Evolutionary conservation across 805 yeast species (phyloP).

Genomic region (Starmera pachycereana): DNA sequence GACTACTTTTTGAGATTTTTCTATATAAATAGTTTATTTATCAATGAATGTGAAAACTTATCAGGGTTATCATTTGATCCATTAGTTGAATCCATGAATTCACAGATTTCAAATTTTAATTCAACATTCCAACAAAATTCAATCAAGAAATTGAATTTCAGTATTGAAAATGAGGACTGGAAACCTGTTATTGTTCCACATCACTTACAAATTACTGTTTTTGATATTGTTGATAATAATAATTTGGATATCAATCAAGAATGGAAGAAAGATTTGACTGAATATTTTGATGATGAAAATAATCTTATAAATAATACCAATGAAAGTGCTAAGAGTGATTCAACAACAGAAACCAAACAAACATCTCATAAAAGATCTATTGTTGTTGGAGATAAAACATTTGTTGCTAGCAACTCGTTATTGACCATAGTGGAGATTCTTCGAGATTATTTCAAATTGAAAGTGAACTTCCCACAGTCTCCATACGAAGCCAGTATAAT

Average conservation of each 20-base stretch:
- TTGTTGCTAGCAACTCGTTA: slow-evolving; percentile 46
- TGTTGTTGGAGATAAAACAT: slow-evolving; percentile 44
- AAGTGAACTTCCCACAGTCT: slow-evolving; percentile 43
- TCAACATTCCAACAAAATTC: slow-evolving; percentile 43
- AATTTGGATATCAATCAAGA: slow-evolving; percentile 31
- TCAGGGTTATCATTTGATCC: slow-evolving; percentile 51
- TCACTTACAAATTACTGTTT: slow-evolving; percentile 37
- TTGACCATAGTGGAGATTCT: slow-evolving; percentile 29
- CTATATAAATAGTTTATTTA: slow-evolving; percentile 54
- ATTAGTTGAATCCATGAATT: slow-evolving; percentile 57
- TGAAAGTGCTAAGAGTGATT: slow-evolving; percentile 4
- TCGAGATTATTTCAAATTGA: slow-evolving; percentile 45
- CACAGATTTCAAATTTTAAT: slow-evolving; percentile 53
- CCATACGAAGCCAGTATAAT: slow-evolving; percentile 32
- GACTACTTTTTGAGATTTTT: slow-evolving; percentile 60
- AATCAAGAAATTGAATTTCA: slow-evolving; percentile 32
- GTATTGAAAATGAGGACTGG: slow-evolving; percentile 70
- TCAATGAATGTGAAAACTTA: slow-evolving; percentile 75
- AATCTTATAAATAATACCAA: slow-evolving; percentile 3
- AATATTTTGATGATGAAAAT: slow-evolving; percentile 9
- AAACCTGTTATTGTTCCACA: slow-evolving; percentile 51
- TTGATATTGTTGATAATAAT: slow-evolving; percentile 38
- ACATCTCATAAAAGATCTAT: slow-evolving; percentile 28
- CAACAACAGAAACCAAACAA: slow-evolving; percentile 4
- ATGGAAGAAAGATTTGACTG: slow-evolving; percentile 35